Evolutionary conservation across 2,329 filamentous ascomycete genomes (phyloP), one percentile per base, ranked within the genome.

Genomic region (Neopestalotiopsis rosae): DNA sequence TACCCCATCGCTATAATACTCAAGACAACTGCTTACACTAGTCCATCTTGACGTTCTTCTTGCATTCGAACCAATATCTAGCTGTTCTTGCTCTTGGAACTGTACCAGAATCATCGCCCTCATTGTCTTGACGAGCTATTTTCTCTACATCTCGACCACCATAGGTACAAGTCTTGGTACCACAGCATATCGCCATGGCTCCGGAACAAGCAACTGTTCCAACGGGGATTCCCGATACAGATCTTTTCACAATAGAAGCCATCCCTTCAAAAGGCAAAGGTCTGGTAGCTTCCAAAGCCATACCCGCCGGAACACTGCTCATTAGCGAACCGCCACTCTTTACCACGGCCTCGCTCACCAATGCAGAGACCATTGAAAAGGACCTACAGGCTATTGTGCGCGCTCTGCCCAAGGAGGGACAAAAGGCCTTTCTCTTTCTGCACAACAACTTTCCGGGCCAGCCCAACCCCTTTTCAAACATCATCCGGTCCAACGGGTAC

Each of bases 241-340:
- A 40, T 14, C 42, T 68, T 10, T 69, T 69, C n/a, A 58, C 30
- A 4, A 32, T 69, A 34, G 62, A 69, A 40, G 40, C 63, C 17
- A 61, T 69, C 6, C 57, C 30, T 6, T 65, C 56, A 13, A 69
- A 66, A 57, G 67, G 67, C 40, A 66, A 66, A 14, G 67, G 67
- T 9, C 57, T 66, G 4, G 14, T 69, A 14, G 67, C 67, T 1
- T 13, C 40, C 20, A 42, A 61, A 38, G 34, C 57, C 20, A 69
- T 69, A 57, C 32, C 57, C 17, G 38, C 49, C 42, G 67, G 67
- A 17, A 69, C 67, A 10, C 42, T 65, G 10, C 64, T 69, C 10
- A 65, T 57, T 28, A 65, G 62, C n/a, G 67, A 66, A 42, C 34
- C 57, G 6, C 63, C 67, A 17, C 34, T 69, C 49, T 62, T 69